Base-by-base conservation (phyloP, 208 protist species). In the Crithidia brevicula region DNA sequence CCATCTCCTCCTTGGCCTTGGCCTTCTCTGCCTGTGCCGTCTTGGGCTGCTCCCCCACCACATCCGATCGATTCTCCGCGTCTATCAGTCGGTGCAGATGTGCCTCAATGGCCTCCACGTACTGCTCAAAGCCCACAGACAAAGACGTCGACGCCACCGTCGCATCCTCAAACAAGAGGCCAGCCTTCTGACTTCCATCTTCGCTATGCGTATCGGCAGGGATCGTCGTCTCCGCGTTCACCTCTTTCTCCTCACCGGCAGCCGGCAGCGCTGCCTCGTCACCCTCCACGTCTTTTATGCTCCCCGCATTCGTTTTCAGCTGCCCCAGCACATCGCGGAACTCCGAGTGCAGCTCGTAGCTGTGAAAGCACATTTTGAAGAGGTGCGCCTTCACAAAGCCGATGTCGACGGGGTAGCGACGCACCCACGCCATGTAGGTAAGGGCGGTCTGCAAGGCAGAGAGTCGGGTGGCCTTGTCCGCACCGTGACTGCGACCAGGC, bases 351-450 rank as follows among this genome's bases (percentile, higher is more conserved):
- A 87, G 63, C 60, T 88, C 86, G 51, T 91, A 92, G 67, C 77
- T 91, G 78, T 96, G 92, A 53, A 89, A 86, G 43, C 87, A 79
- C 73, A 96, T 92, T 63, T 96, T 96, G 67, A 94, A 96, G 11
- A 96, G 67, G 63, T 96, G 92, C 27, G 85, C 79, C 81, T 96
- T 96, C 7, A 88, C 82, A n/a, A 92, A 89, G 38, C 77, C 82
- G 0, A 89, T 56, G 53, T 91, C 81, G 15, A 90, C 81, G 0
- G 81, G 82, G 75, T 69, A 91, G 40, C 47, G 56, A 13, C 71
- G 75, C 51, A 86, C 60, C 40, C 80, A 88, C 11, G 60, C 8
- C 46, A 96, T 33, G 68, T 96, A 96, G 34, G 76, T 72, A 8
- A 72, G 28, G 0, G 91, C 86, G 0, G 82, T 84, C 23, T 61